Conservation (phyloP, 108 stramenopile genomes). For the Fragilaria radians region DNA sequence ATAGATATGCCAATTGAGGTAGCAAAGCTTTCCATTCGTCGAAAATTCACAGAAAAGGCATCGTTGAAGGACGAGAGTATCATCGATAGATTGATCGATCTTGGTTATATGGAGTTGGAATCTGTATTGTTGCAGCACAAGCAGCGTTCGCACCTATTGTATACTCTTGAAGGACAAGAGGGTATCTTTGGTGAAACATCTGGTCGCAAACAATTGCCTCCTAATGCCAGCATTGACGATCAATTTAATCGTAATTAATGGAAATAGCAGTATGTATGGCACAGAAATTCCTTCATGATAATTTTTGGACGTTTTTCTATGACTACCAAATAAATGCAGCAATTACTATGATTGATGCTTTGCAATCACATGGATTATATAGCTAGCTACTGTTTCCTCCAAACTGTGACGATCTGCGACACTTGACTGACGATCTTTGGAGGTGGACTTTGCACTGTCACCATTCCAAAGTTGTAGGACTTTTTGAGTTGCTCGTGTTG, state of each 20-base stretch:
- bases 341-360: no score
- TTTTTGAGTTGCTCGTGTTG: no score
- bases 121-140: slow-evolving; percentile 90
- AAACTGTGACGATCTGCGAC: no score
- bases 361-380: no score
- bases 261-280: no score
- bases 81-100: slow-evolving; percentile 75
- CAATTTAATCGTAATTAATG: slow-evolving; percentile 60
- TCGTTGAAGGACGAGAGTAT: slow-evolving; percentile 75
- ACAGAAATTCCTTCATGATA: no score
- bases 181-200: slow-evolving; percentile 45
- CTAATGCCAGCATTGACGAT: slow-evolving; percentile 49
- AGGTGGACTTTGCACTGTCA: no score
- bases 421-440: no score
- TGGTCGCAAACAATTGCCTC: slow-evolving; percentile 57
- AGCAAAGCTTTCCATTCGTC: slow-evolving; percentile 53
- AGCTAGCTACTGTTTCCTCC: no score
- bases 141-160: slow-evolving; percentile 82
- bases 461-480: no score
- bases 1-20: slow-evolving; percentile 72
- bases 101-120: slow-evolving; percentile 88
- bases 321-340: no score
- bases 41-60: slow-evolving; percentile 60
- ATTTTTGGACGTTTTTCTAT: no score
- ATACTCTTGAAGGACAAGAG: slow-evolving; percentile 67